Base-by-base conservation (phyloP, 139 green algal species). In the Gonium pectorale region DNA sequence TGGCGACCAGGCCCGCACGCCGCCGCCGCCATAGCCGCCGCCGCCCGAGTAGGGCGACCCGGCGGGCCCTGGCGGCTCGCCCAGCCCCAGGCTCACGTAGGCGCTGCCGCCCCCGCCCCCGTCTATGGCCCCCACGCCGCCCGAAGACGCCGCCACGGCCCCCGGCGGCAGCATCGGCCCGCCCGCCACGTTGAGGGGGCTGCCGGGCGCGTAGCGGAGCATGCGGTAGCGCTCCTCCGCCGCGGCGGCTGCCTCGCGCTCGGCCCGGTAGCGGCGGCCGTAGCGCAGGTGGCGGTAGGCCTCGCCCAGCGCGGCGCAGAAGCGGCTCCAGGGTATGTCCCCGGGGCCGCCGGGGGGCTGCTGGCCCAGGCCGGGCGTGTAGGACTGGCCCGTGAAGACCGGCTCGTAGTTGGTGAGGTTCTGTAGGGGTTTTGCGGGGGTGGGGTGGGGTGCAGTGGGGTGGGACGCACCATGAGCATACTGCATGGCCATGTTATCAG, bases 301-400 rank as follows among this genome's bases (percentile, higher is more conserved):
- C 27, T 77, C 68, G 31, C 26, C 41, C n/a, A 69, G 37, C 19
- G 52, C 73, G 37, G 54, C 56, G 27, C 40, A 54, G 27, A 81
- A 69, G 24, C 73, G 37, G 27, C 7, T 66, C 73, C 73, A 81
- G 54, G 73, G 73, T 8, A 81, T 81, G 73, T 81, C 73, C 2
- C 19, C 73, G 7, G 35, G 11, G 19, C 51, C 9, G 71, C 46
- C n/a, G 69, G 26, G 8, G 38, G 22, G 40, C 38, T 8, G 31
- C 51, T 37, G 27, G 35, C 38, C 72, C 51, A 81, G 38, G 3
- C 73, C 56, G 15, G 73, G 73, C 37, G 73, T 81, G 52, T 81
- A 81, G 31, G 26, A 56, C 38, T 81, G 73, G 0, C 73, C 73
- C 35, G 73, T 81, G 54, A 81, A 81, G 13, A 81, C 38, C 2